Conservation (phyloP, 768 basidiomycete genomes). For the Leccinum barrowsii region DNA sequence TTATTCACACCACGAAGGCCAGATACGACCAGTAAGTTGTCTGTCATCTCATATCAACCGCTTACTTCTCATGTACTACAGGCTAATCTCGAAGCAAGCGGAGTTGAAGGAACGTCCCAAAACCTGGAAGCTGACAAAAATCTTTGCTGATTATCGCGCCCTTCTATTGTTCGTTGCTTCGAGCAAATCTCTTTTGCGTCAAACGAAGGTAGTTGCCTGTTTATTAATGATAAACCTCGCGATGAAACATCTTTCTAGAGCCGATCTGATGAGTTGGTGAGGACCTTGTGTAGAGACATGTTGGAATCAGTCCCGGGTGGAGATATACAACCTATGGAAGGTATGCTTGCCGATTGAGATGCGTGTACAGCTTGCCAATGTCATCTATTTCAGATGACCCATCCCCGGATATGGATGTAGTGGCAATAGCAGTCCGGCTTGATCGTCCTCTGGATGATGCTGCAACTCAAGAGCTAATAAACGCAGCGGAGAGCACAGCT, state of each 20-base stretch:
- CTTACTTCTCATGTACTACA: neutral
- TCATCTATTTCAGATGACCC: too few species aligned
- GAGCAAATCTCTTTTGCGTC: conserved; percentile 1
- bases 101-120: neutral
- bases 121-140: conserved; percentile 2
- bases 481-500: too few species aligned
- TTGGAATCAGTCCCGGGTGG: neutral
- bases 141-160: conserved; percentile 1
- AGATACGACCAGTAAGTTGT: conserved; percentile 8
- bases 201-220: conserved; percentile 4
- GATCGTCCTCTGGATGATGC: too few species aligned
- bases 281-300: neutral
- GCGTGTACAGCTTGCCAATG: too few species aligned
- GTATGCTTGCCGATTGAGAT: neutral
- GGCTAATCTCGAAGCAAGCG: neutral
- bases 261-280: conserved; percentile 7
- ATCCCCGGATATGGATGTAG: too few species aligned
- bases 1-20: neutral
- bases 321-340: neutral
- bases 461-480: too few species aligned
- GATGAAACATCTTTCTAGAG: neutral
- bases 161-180: conserved; percentile 2
- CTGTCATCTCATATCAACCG: neutral
- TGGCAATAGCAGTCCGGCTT: too few species aligned
- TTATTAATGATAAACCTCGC: neutral